Evolutionary conservation across 345 rosid species (phyloP).

Genomic region (Draba incana): DNA sequence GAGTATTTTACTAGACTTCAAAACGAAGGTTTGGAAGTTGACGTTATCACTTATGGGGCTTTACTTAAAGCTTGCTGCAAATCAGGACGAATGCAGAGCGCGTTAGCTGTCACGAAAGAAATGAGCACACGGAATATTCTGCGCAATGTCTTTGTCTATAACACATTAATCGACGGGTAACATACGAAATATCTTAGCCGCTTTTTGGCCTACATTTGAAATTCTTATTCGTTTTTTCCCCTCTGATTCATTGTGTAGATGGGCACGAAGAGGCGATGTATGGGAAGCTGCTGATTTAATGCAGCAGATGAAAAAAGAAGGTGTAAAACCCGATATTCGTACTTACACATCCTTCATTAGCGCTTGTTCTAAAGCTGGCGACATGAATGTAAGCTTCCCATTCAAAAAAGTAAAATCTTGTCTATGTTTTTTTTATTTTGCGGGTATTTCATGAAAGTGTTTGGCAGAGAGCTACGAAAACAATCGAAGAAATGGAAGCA

Average conservation of each 20-base stretch:
- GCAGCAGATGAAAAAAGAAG: conserved; percentile 90
- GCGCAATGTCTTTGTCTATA: conserved; percentile 79
- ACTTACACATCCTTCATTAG: conserved; percentile 93
- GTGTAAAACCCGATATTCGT: conserved; percentile 86
- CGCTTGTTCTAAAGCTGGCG: conserved; percentile 97
- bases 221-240: neutral
- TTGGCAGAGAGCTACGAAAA: conserved; percentile 71
- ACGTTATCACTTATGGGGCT: conserved; percentile 84
- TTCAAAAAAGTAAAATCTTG: neutral
- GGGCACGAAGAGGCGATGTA: conserved; percentile 98
- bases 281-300: conserved; percentile 98
- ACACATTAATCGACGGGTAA: conserved; percentile 95
- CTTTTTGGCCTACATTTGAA: conserved; percentile 8
- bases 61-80: conserved; percentile 97
- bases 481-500: conserved; percentile 69
- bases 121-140: conserved; percentile 81
- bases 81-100: conserved; percentile 98
- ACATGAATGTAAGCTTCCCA: conserved; percentile 67
- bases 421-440: neutral
- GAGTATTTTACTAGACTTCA: conserved; percentile 80
- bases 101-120: conserved; percentile 92
- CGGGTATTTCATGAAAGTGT: conserved; percentile 1
- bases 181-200: neutral
- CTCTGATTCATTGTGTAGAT: conserved; percentile 50
- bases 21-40: conserved; percentile 84